Evolutionary conservation across 2,329 filamentous ascomycete species (phyloP).

Genomic region (Ophiostoma tasmaniense): DNA sequence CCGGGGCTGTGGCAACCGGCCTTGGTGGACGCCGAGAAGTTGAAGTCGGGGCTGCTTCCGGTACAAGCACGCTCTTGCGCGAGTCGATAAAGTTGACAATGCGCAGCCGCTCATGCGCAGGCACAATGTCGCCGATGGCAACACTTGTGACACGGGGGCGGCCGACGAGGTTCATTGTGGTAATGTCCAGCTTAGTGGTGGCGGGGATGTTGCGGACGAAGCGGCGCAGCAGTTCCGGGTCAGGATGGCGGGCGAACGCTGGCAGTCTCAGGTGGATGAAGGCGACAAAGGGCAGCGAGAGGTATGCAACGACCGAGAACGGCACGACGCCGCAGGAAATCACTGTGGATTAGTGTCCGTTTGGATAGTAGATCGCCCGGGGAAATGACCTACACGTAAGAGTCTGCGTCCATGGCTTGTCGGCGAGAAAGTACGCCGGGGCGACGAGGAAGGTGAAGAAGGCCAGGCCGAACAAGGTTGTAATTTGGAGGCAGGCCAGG

Average conservation of each 20-base stretch:
- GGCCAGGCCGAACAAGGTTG: conserved; percentile 59
- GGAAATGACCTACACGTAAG: conserved; percentile 31
- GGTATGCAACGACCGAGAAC: conserved; percentile 54
- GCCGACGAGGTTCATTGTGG: conserved; percentile 47
- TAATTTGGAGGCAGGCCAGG: conserved; percentile 62
- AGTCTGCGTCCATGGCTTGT: conserved; percentile 30
- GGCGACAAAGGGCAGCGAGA: conserved; percentile 62
- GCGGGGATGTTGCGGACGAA: conserved; percentile 41
- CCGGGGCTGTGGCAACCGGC: conserved; percentile 22
- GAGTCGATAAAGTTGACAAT: conserved; percentile 31
- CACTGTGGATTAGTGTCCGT: conserved; percentile 28
- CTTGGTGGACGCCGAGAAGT: conserved; percentile 6
- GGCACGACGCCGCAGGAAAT: conserved; percentile 55
- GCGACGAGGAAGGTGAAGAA: conserved; percentile 58
- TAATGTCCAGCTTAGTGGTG: conserved; percentile 41
- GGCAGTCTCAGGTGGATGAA: conserved; percentile 65
- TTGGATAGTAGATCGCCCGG: background rate
- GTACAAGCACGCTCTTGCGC: conserved; percentile 10
- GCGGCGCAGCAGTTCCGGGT: conserved; percentile 42
- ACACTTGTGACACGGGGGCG: conserved; percentile 39
- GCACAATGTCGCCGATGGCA: conserved; percentile 28
- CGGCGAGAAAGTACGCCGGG: conserved; percentile 45
- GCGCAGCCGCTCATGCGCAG: conserved; percentile 27
- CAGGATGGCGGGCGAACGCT: conserved; percentile 45
- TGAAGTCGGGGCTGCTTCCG: conserved; percentile 25